Conservation (phyloP, 768 basidiomycete genomes). For the Suillus discolor region DNA sequence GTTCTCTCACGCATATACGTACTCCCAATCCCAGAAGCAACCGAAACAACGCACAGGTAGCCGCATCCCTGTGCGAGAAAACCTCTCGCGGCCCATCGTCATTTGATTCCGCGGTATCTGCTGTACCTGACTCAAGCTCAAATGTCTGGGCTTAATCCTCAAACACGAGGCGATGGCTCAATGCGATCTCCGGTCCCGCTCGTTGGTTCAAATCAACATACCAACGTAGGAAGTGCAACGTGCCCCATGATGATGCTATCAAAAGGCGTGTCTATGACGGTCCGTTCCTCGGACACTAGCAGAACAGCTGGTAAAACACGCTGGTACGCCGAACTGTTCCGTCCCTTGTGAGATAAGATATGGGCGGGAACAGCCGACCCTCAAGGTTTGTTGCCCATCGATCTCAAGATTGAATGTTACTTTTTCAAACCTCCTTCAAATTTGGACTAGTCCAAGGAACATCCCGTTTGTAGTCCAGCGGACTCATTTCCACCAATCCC, state of each 20-base stretch:
- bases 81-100: neutral
- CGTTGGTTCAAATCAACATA: neutral
- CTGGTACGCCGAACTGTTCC: neutral
- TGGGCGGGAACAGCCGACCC: neutral
- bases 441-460: slow-evolving; percentile 3
- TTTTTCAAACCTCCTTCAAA: neutral
- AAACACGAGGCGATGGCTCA: neutral
- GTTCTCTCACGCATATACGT: slow-evolving; percentile 29
- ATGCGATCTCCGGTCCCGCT: slow-evolving; percentile 7
- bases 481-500: neutral
- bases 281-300: slow-evolving; percentile 1
- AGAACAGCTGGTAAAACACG: slow-evolving; percentile 6
- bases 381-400: neutral
- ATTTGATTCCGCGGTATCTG: slow-evolving; percentile 12
- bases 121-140: neutral
- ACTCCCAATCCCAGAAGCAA: slow-evolving; percentile 19
- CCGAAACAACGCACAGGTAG: slow-evolving; percentile 15
- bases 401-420: slow-evolving; percentile 1
- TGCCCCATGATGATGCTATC: slow-evolving; percentile 3
- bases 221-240: neutral
- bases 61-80: slow-evolving; percentile 6
- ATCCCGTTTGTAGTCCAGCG: neutral
- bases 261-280: slow-evolving; percentile 2
- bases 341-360: slow-evolving; percentile 3
- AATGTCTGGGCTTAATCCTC: too few relatives aligned